These are phyloP conservation scores for Pleurostoma richardsiae DNA, from an alignment of 2,329 filamentous ascomycete species.

Conservation along the genomic window DNA sequence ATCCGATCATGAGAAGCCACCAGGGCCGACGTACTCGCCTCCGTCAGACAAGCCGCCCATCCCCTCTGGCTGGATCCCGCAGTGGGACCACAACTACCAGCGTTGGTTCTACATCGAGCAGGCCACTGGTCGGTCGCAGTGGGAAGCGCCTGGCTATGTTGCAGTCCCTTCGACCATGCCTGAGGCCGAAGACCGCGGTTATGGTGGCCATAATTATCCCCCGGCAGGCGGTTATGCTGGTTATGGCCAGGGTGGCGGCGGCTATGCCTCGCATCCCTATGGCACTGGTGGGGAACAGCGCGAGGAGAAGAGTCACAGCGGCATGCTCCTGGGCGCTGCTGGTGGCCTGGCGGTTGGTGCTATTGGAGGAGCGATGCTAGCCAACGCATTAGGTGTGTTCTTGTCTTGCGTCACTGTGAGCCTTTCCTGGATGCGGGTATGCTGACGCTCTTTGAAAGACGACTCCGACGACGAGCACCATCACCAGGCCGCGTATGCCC, in stretches of 20 bases:
- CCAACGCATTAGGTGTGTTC: slow-evolving; percentile 48
- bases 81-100: slow-evolving; percentile 48
- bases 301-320: slow-evolving; percentile 36
- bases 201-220: too few relatives aligned
- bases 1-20: not conserved
- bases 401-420: slow-evolving; percentile 1
- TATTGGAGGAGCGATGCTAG: slow-evolving; percentile 52
- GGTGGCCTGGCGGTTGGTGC: slow-evolving; percentile 53
- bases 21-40: slow-evolving; percentile 9
- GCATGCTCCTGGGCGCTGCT: slow-evolving; percentile 49
- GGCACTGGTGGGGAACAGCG: too few relatives aligned
- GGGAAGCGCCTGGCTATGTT: slow-evolving; percentile 36
- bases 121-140: slow-evolving; percentile 49
- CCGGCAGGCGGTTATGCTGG: slow-evolving; percentile 6
- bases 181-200: slow-evolving; percentile 9
- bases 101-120: slow-evolving; percentile 53
- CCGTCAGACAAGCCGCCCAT: slow-evolving; percentile 34
- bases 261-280: slow-evolving; percentile 8
- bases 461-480: slow-evolving; percentile 11
- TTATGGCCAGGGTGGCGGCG: slow-evolving; percentile 2
- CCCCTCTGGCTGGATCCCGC: slow-evolving; percentile 47
- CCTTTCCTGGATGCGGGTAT: not conserved
- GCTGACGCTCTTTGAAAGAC: slow-evolving; percentile 14
- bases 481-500: not conserved
- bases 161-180: slow-evolving; percentile 10